Percentiles rank a stretch among this genome's conserved stretches.
Evolutionary conservation across 768 basidiomycete genomes (phyloP).

Genomic region (Russula virescens): DNA sequence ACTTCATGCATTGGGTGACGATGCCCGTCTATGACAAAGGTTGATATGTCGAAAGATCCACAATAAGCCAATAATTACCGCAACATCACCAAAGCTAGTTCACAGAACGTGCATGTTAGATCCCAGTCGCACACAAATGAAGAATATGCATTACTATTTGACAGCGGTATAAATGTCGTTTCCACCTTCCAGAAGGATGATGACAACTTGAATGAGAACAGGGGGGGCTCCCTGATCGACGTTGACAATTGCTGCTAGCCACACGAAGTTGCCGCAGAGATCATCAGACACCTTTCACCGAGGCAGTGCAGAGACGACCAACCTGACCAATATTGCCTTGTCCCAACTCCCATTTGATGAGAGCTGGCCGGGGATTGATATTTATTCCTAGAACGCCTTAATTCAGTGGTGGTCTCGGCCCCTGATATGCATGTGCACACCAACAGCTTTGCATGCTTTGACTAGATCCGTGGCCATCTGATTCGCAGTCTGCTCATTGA

Average conservation of each 20-base stretch:
- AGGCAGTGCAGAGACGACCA: neutral
- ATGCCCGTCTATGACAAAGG: conserved; percentile 50
- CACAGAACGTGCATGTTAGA: conserved; percentile 5
- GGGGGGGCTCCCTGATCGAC: conserved; percentile 41
- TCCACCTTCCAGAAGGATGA: conserved; percentile 65
- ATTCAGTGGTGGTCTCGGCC: neutral
- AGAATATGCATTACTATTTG: conserved; percentile 57
- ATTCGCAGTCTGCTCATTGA: conserved; percentile 41
- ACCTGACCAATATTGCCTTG: conserved; percentile 44
- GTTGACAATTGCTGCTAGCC: conserved; percentile 43
- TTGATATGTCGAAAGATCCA: neutral
- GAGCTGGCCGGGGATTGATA: conserved; percentile 40
- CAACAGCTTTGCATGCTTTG: conserved; percentile 47
- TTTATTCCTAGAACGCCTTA: conserved; percentile 47
- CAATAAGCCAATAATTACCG: conserved; percentile 32
- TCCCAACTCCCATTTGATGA: conserved; percentile 51
- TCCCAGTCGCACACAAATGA: neutral
- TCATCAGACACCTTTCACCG: neutral
- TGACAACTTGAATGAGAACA: conserved; percentile 55
- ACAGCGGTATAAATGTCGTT: conserved; percentile 73
- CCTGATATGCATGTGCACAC: conserved; percentile 35
- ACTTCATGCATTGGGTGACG: conserved; percentile 74
- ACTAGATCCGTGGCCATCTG: conserved; percentile 54
- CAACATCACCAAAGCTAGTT: conserved; percentile 67
- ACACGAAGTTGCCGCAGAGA: conserved; percentile 41